A percentile compares a stretch with the other conserved stretches of the same genome.
Conservation (phyloP, 331 rosid genomes). For the Acacia concinna region DNA sequence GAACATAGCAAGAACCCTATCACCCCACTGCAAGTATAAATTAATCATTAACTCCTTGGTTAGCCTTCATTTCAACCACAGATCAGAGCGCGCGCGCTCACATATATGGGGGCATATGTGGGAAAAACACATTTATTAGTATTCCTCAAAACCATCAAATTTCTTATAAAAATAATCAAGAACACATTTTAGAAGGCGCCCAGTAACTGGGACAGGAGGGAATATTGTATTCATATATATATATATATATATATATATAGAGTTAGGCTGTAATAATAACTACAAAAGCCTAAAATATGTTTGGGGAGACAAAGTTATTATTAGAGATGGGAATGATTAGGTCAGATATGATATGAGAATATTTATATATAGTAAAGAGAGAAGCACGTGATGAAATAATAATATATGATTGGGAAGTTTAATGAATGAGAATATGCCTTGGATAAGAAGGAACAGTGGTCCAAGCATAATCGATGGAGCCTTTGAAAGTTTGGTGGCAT, state of each 20-base stretch:
- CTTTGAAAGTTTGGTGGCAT: conserved; percentile 47
- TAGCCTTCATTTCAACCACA: not conserved
- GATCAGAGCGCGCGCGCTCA: too few species aligned
- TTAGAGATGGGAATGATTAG: not conserved
- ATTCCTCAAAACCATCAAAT: too few species aligned
- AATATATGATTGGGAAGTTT: not conserved
- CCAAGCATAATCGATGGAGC: conserved; percentile 62
- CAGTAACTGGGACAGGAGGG: too few species aligned
- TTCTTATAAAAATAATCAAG: too few species aligned
- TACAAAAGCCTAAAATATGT: too few species aligned
- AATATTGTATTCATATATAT: too few species aligned
- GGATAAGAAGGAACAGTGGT: conserved; percentile 62
- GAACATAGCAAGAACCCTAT: conserved; percentile 76
- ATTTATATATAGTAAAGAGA: not conserved
- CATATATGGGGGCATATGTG: too few species aligned
- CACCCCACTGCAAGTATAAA: conserved; percentile 49
- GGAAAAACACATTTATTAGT: too few species aligned
- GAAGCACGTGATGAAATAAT: not conserved
- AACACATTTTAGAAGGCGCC: too few species aligned
- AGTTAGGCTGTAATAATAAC: too few species aligned
- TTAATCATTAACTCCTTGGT: not conserved
- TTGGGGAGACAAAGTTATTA: not conserved
- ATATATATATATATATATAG: too few species aligned
- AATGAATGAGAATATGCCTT: conserved; percentile 33
- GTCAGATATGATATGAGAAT: not conserved